These are phyloP conservation scores for Aspergillus sp. DNA, from an alignment of 2,329 filamentous ascomycete species.

Conservation along the genomic window DNA sequence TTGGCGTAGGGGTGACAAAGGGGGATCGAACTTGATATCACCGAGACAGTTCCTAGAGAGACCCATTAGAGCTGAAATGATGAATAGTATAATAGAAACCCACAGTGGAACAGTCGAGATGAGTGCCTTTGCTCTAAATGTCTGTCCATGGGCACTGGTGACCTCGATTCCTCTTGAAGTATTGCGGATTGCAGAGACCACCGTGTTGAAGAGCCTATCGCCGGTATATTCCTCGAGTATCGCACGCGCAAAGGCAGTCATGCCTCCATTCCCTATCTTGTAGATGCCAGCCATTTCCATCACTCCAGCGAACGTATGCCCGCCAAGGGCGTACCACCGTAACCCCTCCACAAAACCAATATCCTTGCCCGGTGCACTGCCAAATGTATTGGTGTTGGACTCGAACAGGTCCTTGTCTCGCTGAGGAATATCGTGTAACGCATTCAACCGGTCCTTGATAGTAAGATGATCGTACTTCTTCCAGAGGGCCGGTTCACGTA, in stretches of 20 bases:
- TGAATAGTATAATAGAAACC: neutral
- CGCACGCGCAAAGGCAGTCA: constrained; percentile 19
- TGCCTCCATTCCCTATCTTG: constrained; percentile 28
- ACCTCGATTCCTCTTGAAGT: neutral
- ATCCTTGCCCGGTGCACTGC: constrained; percentile 15
- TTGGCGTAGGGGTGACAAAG: constrained; percentile 22
- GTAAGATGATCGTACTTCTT: constrained; percentile 28
- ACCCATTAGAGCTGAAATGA: neutral
- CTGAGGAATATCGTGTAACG: constrained; percentile 19
- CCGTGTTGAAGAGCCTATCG: neutral
- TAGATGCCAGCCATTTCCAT: constrained; percentile 25
- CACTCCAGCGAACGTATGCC: constrained; percentile 22
- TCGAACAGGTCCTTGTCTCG: constrained; percentile 25
- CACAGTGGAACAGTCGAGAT: neutral
- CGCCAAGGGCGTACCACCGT: constrained; percentile 31
- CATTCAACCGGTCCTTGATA: constrained; percentile 30
- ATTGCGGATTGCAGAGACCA: neutral
- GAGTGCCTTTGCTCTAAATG: neutral
- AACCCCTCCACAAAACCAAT: constrained; percentile 29
- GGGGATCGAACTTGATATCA: constrained; percentile 27
- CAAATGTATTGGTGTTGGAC: constrained; percentile 19
- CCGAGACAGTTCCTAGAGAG: constrained; percentile 7
- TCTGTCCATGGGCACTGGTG: neutral
- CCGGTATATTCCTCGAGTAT: constrained; percentile 14
- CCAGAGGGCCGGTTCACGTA: constrained; percentile 28